phyloP scores from a whole-genome alignment of 208 protist genomes.

The Leishmania braziliensis region DNA sequence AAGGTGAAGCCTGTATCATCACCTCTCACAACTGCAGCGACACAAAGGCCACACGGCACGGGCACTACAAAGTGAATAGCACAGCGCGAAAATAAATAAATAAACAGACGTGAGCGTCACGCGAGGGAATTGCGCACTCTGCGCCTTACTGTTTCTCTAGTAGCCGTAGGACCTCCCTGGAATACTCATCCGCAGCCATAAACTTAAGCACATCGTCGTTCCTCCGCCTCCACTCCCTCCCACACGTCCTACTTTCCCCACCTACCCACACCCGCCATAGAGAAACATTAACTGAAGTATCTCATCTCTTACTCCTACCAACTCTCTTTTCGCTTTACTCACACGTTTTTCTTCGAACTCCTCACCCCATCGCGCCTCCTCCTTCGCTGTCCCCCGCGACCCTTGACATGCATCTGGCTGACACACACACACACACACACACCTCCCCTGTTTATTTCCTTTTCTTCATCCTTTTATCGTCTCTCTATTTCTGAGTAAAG shows the following conservation, averaged over 20 bases:
- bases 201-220: not conserved
- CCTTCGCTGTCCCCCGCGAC: not conserved
- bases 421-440: not conserved
- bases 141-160: not conserved
- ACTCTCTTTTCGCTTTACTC: not conserved
- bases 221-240: conserved; percentile 9
- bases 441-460: conserved; percentile 11
- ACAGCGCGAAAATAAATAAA: not conserved
- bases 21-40: not conserved
- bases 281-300: not conserved
- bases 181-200: too few species aligned
- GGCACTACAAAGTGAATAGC: not conserved
- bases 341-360: not conserved
- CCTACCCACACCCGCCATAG: not conserved
- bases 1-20: too few species aligned
- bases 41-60: too few species aligned
- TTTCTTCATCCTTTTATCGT: conserved; percentile 1
- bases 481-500: not conserved
- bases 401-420: not conserved
- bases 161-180: not conserved
- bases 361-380: not conserved
- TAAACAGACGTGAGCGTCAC: not conserved
- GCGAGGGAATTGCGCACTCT: not conserved
- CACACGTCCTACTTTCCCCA: not conserved
- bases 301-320: not conserved